Evolutionary conservation across 176 grass and related monocot species (phyloP), one percentile per base, ranked within the genome.

Genomic region (Oryza glumipatula): DNA sequence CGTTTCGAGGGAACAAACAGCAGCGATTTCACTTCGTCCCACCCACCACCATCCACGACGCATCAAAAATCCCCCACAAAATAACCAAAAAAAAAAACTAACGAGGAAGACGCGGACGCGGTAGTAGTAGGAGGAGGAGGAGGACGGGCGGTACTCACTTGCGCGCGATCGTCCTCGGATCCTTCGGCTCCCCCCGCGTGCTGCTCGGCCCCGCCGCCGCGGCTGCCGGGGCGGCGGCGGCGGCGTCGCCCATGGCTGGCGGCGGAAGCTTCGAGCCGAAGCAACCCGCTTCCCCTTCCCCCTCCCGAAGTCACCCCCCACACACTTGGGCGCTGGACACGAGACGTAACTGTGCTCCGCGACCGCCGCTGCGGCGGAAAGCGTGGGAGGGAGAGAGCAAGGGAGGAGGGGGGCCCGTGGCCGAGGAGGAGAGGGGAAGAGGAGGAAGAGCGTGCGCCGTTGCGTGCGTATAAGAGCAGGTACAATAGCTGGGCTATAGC

Each of bases 141-240:
- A 26, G 26, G 26, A 26, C 26, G 9, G 11, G 12, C 7, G 22
- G 21, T 3, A 73, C 86, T 87, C 85, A 96, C 94, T 91, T 89
- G 41, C 94, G 84, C 11, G 91, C 91, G 73, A 93, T 96, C 88
- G 79, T 93, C 46, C 88, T 76, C 74, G 94, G 94, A 71, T 96
- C 94, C 86, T 87, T 96, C 28, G 51, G 63, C 13, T 43, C 70
- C 51, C 5, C 52, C 16, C 16, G 6, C 33, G 84, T 21, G 70
- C 14, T 44, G 43, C 9, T n/a, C 68, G 83, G 83, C 56, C 56
- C 77, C 38, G 65, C 65, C 26, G 71, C 51, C 51, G 51, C 15
- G 15, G 46, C 11, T 49, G 36, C 5, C 33, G 33, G 3, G 3
- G 36, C 45, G 33, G 2, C 51, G 70, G 24, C 19, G 82, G 68